Evolutionary conservation across 257 asterid genomes (phyloP).

Genomic region (Solanum chilense): DNA sequence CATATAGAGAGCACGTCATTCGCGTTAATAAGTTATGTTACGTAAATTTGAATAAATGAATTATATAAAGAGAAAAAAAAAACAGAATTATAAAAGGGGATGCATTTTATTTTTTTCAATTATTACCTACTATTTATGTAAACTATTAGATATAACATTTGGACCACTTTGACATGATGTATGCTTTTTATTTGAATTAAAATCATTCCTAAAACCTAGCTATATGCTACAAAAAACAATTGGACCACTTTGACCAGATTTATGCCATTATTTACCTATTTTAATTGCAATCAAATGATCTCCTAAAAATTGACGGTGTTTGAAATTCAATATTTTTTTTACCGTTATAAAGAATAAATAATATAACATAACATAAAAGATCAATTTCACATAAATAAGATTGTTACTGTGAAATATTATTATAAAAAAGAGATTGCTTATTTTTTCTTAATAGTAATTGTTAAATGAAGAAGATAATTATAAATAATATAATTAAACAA

Average conservation of each 20-base stretch:
- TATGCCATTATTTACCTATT: not conserved
- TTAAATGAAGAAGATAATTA: not conserved
- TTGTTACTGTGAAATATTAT: not conserved
- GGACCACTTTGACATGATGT: not conserved
- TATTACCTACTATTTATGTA: not conserved
- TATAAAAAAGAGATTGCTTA: not conserved
- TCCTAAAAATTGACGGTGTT: not conserved
- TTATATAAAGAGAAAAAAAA: no score
- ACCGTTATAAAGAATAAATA: not conserved
- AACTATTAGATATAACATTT: not conserved
- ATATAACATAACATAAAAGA: not conserved
- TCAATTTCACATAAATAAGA: fast-evolving
- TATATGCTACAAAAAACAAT: not conserved
- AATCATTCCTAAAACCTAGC: not conserved
- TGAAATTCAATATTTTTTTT: not conserved
- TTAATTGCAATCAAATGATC: not conserved
- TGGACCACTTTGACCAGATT: not conserved
- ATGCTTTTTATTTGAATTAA: not conserved
- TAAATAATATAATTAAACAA: not conserved
- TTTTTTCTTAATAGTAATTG: not conserved
- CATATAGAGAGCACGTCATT: fast-evolving
- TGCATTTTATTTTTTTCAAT: not conserved
- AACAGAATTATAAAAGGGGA: not conserved
- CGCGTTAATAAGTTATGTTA: not conserved
- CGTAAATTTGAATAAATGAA: not conserved